Conservation (phyloP, 2,329 filamentous ascomycete species). For the Coleophoma crateriformis region DNA sequence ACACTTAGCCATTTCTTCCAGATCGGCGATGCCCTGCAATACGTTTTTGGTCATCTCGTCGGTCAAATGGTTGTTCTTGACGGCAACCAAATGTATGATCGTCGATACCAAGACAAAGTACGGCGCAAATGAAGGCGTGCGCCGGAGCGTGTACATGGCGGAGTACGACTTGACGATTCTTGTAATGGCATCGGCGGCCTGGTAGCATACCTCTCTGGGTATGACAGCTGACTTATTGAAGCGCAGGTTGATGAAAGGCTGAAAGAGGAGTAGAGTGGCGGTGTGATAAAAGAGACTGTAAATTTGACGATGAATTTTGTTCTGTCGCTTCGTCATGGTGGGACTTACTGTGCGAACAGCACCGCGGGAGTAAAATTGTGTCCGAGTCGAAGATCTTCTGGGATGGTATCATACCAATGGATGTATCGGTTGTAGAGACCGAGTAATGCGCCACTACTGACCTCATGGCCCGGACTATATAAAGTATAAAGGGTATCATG, state of each 20-base stretch:
- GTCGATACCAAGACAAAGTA: slow-evolving; percentile 23
- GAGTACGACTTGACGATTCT: slow-evolving; percentile 25
- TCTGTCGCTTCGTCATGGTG: not conserved
- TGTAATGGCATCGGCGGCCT: slow-evolving; percentile 29
- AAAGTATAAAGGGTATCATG: slow-evolving; percentile 55
- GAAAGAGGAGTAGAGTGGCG: slow-evolving; percentile 64
- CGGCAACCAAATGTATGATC: slow-evolving; percentile 18
- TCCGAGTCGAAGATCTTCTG: slow-evolving; percentile 56
- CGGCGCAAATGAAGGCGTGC: slow-evolving; percentile 26
- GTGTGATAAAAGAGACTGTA: slow-evolving; percentile 66
- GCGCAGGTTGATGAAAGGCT: slow-evolving; percentile 45
- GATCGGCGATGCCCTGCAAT: slow-evolving; percentile 48
- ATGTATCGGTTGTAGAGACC: slow-evolving; percentile 63
- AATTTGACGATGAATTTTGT: not conserved
- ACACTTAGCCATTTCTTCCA: slow-evolving; percentile 53
- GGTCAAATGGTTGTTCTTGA: slow-evolving; percentile 20
- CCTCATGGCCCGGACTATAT: slow-evolving; percentile 62
- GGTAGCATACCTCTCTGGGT: slow-evolving; percentile 22
- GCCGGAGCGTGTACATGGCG: slow-evolving; percentile 23
- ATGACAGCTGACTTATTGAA: slow-evolving; percentile 18
- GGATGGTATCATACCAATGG: slow-evolving; percentile 67
- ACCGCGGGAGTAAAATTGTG: slow-evolving; percentile 70
- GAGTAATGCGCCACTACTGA: slow-evolving; percentile 59
- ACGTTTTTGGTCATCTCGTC: slow-evolving; percentile 31
- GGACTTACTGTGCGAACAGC: slow-evolving; percentile 65